A percentile compares a stretch with the other conserved stretches of the same genome.
Evolutionary conservation across 2,329 filamentous ascomycete species (phyloP).

Genomic region (Alternaria ethzedia): DNA sequence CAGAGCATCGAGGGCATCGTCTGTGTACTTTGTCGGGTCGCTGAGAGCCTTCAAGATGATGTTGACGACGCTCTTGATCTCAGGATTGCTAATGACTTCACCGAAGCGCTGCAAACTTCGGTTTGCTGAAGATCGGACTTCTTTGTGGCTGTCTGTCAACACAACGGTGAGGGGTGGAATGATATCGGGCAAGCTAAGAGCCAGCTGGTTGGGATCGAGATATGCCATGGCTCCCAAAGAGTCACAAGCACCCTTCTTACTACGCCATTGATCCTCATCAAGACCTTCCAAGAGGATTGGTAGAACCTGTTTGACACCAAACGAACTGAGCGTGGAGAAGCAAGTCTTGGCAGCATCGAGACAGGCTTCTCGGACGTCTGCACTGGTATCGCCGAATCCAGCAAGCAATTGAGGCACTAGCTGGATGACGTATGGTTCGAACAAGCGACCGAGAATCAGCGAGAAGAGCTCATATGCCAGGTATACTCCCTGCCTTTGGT

Average conservation of each 20-base stretch:
- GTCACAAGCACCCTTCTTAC: conserved; percentile 97
- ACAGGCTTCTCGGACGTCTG: conserved; percentile 91
- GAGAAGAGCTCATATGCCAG: conserved; percentile 91
- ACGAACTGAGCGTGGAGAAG: conserved; percentile 92
- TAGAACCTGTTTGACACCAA: conserved; percentile 91
- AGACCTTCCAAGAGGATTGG: conserved; percentile 90
- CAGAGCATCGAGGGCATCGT: conserved; percentile 88
- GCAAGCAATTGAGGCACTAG: conserved; percentile 88
- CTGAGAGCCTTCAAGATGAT: conserved; percentile 95
- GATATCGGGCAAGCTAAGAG: conserved; percentile 90
- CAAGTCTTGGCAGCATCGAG: conserved; percentile 92
- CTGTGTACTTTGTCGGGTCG: conserved; percentile 95
- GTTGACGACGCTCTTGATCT: conserved; percentile 90
- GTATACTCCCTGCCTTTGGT: conserved; percentile 86
- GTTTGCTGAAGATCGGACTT: conserved; percentile 90
- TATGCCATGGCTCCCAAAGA: conserved; percentile 98
- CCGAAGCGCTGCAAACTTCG: conserved; percentile 96
- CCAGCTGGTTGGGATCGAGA: conserved; percentile 92
- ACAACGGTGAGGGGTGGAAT: conserved; percentile 95
- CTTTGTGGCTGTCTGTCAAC: conserved; percentile 97
- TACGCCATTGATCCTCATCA: conserved; percentile 95
- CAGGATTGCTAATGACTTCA: conserved; percentile 97
- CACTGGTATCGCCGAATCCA: conserved; percentile 86
- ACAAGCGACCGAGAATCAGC: conserved; percentile 81
- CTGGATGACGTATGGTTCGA: conserved; percentile 96